Conservation (phyloP, 176 grass and related monocot species). For the Oryza meridionalis region DNA sequence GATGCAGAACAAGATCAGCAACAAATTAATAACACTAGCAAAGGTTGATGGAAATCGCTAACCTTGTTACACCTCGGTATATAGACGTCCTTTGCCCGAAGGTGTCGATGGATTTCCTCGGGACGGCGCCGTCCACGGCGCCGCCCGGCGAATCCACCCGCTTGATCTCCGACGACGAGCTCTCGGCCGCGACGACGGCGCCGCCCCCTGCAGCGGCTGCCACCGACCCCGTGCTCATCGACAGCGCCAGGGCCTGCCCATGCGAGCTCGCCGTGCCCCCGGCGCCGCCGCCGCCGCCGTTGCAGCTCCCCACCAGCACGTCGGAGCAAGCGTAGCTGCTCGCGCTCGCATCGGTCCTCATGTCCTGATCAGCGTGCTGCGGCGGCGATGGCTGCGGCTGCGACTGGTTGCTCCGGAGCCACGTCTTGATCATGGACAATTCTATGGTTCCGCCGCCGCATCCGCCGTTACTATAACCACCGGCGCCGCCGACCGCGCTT, state of each 20-base stretch:
- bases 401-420: constrained; percentile 66
- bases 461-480: constrained; percentile 29
- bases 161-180: constrained; percentile 69
- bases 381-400: constrained; percentile 37
- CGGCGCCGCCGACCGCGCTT: constrained; percentile 37
- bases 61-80: constrained; percentile 94
- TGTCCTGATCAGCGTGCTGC: constrained; percentile 35
- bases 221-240: constrained; percentile 84
- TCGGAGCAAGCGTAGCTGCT: constrained; percentile 57
- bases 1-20: background rate
- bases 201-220: background rate
- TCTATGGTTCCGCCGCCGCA: constrained; percentile 64
- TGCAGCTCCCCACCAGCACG: constrained; percentile 40
- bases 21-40: background rate
- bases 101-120: constrained; percentile 76
- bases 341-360: constrained; percentile 55
- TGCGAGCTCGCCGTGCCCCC: constrained; percentile 23
- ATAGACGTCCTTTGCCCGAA: constrained; percentile 98
- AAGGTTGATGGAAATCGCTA: constrained; percentile 30
- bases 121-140: constrained; percentile 43
- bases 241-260: constrained; percentile 70
- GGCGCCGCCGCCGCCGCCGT: constrained; percentile 4
- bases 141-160: constrained; percentile 60
- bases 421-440: constrained; percentile 90
- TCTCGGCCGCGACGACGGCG: constrained; percentile 46